Evolutionary conservation across 192 early-diverging fungal species (phyloP), one percentile per base, ranked within the genome.

Genomic region (Entophlyctis helioformis): DNA sequence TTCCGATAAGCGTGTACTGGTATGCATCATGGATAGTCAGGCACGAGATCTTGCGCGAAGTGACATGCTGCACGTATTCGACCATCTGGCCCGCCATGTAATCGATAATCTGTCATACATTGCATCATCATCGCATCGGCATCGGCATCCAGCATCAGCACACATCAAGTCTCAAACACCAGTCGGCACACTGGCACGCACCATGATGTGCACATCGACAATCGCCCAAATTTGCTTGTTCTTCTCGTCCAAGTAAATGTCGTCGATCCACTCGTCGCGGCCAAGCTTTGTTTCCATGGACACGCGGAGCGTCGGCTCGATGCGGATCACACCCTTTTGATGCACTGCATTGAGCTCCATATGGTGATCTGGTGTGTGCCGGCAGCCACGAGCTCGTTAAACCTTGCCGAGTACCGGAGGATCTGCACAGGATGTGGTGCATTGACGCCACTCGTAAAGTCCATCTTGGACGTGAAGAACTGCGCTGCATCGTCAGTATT

Each of bases 1-100:
- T 59, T 5, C 53, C 72, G 25, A 75, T 48, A 28, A 75, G 29
- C 5, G 57, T 59, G 52, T 69, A 75, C 20, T 59, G 50, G 37
- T 66, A 71, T 15, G 51, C 38, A 18, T 69, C 63, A 42, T 65
- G 62, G 15, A 46, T 39, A 5, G 54, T 34, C 2, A 75, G 19
- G 37, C 60, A 54, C 0, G 50, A 56, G 12, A 75, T 59, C 18
- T 62, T 62, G 2, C 72, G 46, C 11, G 25, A 29, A 11, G 58
- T 52, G 24, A 66, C 32, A 15, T 60, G 56, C 18, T 56, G 50
- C 36, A 57, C 36, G 8, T 25, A n/a, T 20, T 68, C 47, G 16
- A 71, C 23, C 16, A 44, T 34, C 22, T 51, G 44, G 3, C 59
- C 57, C 1, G 35, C 31, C 19, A 25, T 8, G 12, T 32, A 33